Base-by-base conservation (phyloP, 148 eudicot species). In the Heliosperma pusillum region DNA sequence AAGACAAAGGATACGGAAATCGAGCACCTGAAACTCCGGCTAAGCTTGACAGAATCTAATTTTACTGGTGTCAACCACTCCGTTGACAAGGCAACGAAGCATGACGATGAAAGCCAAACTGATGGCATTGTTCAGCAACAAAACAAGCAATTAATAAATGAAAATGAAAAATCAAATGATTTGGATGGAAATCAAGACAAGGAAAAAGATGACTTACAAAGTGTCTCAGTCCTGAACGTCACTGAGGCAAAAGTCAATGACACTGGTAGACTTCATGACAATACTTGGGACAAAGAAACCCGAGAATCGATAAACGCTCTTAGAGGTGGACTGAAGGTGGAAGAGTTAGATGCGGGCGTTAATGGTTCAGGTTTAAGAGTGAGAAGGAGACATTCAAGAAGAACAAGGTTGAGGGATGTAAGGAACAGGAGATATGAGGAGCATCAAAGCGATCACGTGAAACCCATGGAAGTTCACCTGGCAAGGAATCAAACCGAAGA, bases 1-100 rank as follows among this genome's bases (percentile, higher is more conserved):
- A 84, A 76, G 67, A 86, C 76, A 66, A 89, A 78, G 72, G 90
- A 88, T 73, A 77, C 80, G 33, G 88, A 88, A 71, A 86, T 83
- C 29, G 82, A 84, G 20, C 82, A 82, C 53, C 70, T 82, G 44
- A 83, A 80, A 64, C 77, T 29, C 70, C 83, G 60, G 16, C 80
- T 77, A 10, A 77, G 78, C 17, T 36, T 42, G 52, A 81, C 82
- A 27, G 55, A 27, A 55, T 33, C 58, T 20, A n/a, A 30, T 21
- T 58, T 68, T 3, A 15, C 24, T 0, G 40, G 62, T 20, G 61
- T 45, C 30, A 45, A 19, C 10, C 42, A 36, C 7, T 36, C 42
- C 42, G 6, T 36, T 36, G 42, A 36, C 9, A 36, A 6, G 42
- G 42, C 42, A 36, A 6, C 42, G 7, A 36, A 36, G 42, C 42